Percentiles rank a stretch among this genome's conserved stretches.
These are phyloP conservation scores for Emergomyces pasteurianus DNA, from an alignment of 2,329 filamentous ascomycete genomes.

Conservation along the genomic window DNA sequence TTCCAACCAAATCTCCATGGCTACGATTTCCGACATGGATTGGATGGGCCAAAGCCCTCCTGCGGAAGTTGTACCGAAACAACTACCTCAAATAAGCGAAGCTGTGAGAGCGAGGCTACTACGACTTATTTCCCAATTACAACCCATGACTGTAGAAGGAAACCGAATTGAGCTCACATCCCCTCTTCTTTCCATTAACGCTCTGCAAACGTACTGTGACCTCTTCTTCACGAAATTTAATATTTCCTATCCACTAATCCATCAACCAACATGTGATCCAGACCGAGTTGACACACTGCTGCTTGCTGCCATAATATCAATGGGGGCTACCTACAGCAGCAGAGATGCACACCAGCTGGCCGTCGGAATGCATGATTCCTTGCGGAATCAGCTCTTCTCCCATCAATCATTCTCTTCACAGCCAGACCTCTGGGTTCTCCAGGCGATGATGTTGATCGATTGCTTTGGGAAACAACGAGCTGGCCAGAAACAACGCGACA, in stretches of 20 bases:
- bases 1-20: not conserved
- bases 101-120: conserved; percentile 32
- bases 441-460: conserved; percentile 50
- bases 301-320: conserved; percentile 42
- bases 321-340: conserved; percentile 51
- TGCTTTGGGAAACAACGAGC: conserved; percentile 54
- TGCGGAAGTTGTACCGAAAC: not conserved
- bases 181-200: conserved; percentile 38
- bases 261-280: conserved; percentile 46
- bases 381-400: conserved; percentile 48
- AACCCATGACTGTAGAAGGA: conserved; percentile 39
- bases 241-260: conserved; percentile 47
- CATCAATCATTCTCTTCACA: conserved; percentile 45
- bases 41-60: not conserved
- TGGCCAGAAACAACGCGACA: conserved; percentile 52
- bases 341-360: conserved; percentile 49
- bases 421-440: conserved; percentile 50
- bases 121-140: conserved; percentile 39
- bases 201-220: conserved; percentile 46
- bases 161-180: conserved; percentile 37
- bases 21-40: not conserved
- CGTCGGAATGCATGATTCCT: conserved; percentile 49
- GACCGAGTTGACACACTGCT: conserved; percentile 40
- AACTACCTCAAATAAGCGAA: conserved; percentile 19
- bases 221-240: conserved; percentile 52